Percentiles rank a stretch among this genome's conserved stretches.
Evolutionary conservation across 495 filamentous ascomycete genomes (phyloP).

Genomic region (Penicillium canescens): DNA sequence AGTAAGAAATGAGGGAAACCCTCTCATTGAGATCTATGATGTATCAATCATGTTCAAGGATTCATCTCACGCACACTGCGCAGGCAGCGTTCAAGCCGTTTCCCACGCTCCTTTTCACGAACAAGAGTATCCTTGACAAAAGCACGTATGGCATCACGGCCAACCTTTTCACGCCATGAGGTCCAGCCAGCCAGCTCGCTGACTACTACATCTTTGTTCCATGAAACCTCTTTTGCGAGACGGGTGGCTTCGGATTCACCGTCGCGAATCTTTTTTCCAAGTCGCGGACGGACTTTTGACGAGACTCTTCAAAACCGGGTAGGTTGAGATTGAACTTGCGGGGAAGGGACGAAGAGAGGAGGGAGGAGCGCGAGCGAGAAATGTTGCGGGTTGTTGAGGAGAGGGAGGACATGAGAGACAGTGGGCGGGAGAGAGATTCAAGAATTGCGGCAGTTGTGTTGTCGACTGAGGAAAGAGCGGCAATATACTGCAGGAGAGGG

Average conservation of each 20-base stretch:
- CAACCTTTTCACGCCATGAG: slow-evolving; percentile 78
- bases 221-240: slow-evolving; percentile 76
- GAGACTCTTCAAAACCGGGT: slow-evolving; percentile 77
- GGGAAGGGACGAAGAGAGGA: slow-evolving; percentile 51
- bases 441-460: slow-evolving; percentile 80
- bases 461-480: slow-evolving; percentile 70
- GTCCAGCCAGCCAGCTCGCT: slow-evolving; percentile 92
- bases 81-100: slow-evolving; percentile 69
- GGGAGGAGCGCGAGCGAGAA: slow-evolving; percentile 70
- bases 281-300: slow-evolving; percentile 76
- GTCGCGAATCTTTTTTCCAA: slow-evolving; percentile 68
- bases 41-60: slow-evolving; percentile 11
- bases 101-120: slow-evolving; percentile 73
- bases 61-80: slow-evolving; percentile 39
- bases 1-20: not conserved
- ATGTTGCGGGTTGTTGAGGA: slow-evolving; percentile 62
- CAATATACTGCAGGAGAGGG: slow-evolving; percentile 75
- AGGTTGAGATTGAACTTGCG: slow-evolving; percentile 54
- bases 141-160: slow-evolving; percentile 67
- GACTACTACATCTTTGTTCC: slow-evolving; percentile 92
- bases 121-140: slow-evolving; percentile 79
- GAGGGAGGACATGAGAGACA: slow-evolving; percentile 73
- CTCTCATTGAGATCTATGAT: slow-evolving; percentile 13
- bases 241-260: slow-evolving; percentile 63
- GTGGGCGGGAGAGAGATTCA: slow-evolving; percentile 76